Evolutionary conservation across 1,139 yeast species (phyloP).

Genomic region (Hyphopichia burtonii): DNA sequence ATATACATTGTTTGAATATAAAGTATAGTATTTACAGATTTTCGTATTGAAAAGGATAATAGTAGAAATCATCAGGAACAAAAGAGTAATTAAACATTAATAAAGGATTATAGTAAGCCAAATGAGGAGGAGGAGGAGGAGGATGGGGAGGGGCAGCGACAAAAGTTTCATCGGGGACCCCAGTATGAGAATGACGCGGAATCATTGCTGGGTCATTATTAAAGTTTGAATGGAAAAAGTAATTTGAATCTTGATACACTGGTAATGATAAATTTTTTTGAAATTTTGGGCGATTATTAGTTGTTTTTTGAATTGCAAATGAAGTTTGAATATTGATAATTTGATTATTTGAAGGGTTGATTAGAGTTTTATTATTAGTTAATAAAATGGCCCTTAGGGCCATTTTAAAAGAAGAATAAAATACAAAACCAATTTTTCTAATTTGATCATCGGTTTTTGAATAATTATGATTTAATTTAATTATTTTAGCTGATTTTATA

Average conservation of each 20-base stretch:
- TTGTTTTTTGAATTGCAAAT: slow-evolving; percentile 37
- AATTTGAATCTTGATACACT: slow-evolving; percentile 1
- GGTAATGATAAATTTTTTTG: background rate
- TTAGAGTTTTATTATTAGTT: slow-evolving; percentile 34
- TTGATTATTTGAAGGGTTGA: slow-evolving; percentile 9
- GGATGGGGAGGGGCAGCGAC: background rate
- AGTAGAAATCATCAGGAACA: background rate
- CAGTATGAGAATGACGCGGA: background rate
- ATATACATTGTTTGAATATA: too few species aligned
- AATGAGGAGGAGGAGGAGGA: background rate
- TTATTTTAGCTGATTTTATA: slow-evolving; percentile 46
- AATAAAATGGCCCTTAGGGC: slow-evolving; percentile 39
- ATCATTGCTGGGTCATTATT: background rate
- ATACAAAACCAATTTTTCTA: slow-evolving; percentile 46
- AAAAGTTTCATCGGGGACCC: too few species aligned
- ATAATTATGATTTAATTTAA: slow-evolving; percentile 38
- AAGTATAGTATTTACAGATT: background rate
- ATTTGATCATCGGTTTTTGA: slow-evolving; percentile 14
- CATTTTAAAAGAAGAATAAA: slow-evolving; percentile 36
- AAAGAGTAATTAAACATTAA: background rate
- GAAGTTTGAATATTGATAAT: slow-evolving; percentile 37
- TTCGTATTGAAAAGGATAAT: background rate
- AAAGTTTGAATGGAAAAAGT: slow-evolving; percentile 24
- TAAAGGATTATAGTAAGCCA: background rate
- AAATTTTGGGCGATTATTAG: slow-evolving; percentile 2